Percentiles rank a stretch among this genome's conserved stretches.
Conservation (phyloP, 371 early-diverging fungal genomes). For the Actinomucor elegans region DNA sequence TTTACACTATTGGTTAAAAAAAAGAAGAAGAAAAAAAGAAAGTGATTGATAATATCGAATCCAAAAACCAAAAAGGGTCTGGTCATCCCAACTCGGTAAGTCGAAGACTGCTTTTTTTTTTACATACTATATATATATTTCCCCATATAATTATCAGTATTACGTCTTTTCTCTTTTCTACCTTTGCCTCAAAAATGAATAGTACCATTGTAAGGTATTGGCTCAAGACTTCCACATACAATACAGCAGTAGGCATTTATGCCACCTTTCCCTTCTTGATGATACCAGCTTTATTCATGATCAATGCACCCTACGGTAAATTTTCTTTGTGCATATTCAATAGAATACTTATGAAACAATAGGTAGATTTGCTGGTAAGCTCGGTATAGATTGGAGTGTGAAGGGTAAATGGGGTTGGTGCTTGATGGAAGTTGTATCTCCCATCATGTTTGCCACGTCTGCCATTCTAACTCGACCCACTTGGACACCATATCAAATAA, state of each 20-base stretch:
- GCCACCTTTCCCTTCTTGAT: conserved; percentile 17
- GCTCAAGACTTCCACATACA: conserved; percentile 15
- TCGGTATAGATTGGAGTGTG: conserved; percentile 22
- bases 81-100: no score
- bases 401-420: conserved; percentile 42
- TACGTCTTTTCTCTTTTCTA: neutral
- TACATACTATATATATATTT: no score
- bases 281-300: conserved; percentile 8
- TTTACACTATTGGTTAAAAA: neutral
- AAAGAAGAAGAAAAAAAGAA: neutral
- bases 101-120: no score
- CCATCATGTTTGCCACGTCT: conserved; percentile 23
- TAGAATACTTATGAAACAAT: neutral
- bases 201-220: conserved; percentile 5
- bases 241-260: conserved; percentile 19
- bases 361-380: conserved; percentile 33
- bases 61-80: no score
- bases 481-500: conserved; percentile 25
- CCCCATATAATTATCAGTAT: no score
- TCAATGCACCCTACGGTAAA: conserved; percentile 33
- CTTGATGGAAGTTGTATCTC: conserved; percentile 42
- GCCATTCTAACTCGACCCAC: conserved; percentile 15
- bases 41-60: neutral
- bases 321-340: neutral
- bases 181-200: conserved; percentile 1